Evolutionary conservation across 306 rosid genomes (phyloP), one percentile per base, ranked within the genome.

Genomic region (Malus asiatica): DNA sequence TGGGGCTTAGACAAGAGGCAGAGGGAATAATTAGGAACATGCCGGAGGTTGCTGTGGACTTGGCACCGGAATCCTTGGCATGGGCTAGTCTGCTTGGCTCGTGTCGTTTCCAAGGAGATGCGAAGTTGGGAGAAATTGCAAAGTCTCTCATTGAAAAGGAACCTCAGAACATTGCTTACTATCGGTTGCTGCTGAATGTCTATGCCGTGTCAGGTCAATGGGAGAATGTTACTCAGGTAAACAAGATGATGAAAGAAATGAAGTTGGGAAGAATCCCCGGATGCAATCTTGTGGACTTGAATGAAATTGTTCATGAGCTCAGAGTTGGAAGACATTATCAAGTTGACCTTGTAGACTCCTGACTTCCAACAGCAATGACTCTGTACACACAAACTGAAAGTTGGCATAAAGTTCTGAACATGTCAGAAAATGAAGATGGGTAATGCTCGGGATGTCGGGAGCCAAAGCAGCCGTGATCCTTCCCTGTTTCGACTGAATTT

Each of bases 201-300:
- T 87, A 90, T 81, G 93, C 92, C 3, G 86, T 78, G 60, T 90
- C 90, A 29, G 86, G 89, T 70, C 86, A 79, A 67, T 88, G 96
- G 96, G 89, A 92, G 71, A 85, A 90, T 77, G 96, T 88, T 71
- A 75, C 82, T 22, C 63, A 64, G 81, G 87, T 90, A n/a, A 89
- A 80, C 81, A 75, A 83, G 22, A 25, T 78, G 78, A 76, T 90
- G 82, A 92, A 83, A 82, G 85, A 80, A 78, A 89, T 61, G 75
- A 46, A 71, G 64, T 16, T 86, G 3, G 87, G 84, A 59, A 78
- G 81, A 22, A 72, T 78, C 77, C 91, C 93, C 0, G 91, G 96
- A 69, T 87, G 89, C 85, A 78, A 77, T 84, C 92, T 92, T 71
- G 77, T 80, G 68, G 96, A 92, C 66, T 73, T 92, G 87, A 90